Conservation (phyloP, 163 green algal species). For the Botryococcus braunii region DNA sequence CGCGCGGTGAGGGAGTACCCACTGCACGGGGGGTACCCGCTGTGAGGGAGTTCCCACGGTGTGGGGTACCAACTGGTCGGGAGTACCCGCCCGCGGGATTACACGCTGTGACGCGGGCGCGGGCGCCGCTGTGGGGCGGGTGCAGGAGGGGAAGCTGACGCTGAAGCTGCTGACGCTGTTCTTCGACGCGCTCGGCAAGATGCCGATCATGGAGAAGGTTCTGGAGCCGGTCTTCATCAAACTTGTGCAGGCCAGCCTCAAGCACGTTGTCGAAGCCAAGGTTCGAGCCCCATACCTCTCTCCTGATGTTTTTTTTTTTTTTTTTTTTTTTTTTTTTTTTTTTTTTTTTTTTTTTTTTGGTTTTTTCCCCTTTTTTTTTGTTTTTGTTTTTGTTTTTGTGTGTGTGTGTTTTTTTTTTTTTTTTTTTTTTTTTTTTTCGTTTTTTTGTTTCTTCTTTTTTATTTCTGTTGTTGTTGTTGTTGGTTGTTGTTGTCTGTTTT, state of each 20-base stretch:
- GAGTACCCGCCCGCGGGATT: neutral
- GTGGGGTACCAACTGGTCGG: no score
- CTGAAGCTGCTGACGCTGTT: conserved; percentile 62
- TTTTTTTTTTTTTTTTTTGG: no score
- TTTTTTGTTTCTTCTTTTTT: no score
- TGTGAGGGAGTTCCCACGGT: neutral
- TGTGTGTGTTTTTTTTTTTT: no score
- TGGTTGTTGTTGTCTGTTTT: neutral
- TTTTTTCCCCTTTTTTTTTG: no score
- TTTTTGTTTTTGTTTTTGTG: no score
- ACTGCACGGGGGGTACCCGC: neutral
- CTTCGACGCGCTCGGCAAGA: conserved; percentile 42
- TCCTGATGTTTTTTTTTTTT: no score
- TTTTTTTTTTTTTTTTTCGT: no score
- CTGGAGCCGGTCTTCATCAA: conserved; percentile 41
- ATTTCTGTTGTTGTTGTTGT: no score
- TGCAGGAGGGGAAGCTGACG: conserved; percentile 46
- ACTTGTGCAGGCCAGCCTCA: conserved; percentile 37
- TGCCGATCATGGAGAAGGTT: conserved; percentile 42
- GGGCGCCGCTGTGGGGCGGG: neutral
- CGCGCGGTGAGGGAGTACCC: neutral
- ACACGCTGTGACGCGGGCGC: neutral
- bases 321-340: no score
- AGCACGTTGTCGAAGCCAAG: conserved; percentile 20
- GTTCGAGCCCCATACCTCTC: neutral